These are phyloP conservation scores for Nakazawaea wickerhamii DNA, from an alignment of 805 yeast genomes.

Conservation along the genomic window DNA sequence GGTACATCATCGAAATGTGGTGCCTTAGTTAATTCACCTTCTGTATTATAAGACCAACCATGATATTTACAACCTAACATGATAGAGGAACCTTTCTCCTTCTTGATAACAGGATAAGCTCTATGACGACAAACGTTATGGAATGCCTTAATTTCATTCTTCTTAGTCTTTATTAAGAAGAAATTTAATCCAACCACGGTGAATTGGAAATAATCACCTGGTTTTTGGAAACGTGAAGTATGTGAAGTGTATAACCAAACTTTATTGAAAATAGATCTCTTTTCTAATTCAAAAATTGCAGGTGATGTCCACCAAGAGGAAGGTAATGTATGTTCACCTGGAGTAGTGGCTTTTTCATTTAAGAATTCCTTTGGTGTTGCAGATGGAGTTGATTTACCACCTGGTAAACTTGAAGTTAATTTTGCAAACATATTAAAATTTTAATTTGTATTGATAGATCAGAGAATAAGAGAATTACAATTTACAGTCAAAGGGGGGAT, in stretches of 20 bases:
- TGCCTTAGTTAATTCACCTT: slow-evolving; percentile 53
- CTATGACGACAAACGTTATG: slow-evolving; percentile 64
- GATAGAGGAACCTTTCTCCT: slow-evolving; percentile 52
- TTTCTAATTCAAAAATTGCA: slow-evolving; percentile 52
- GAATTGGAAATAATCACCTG: slow-evolving; percentile 53
- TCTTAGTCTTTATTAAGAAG: slow-evolving; percentile 48
- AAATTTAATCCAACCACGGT: slow-evolving; percentile 48
- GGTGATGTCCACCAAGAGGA: slow-evolving; percentile 65
- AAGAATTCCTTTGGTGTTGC: slow-evolving; percentile 10
- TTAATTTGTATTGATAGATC: not conserved
- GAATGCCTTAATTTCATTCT: slow-evolving; percentile 52
- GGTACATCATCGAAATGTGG: slow-evolving; percentile 57
- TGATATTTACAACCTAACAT: slow-evolving; percentile 58
- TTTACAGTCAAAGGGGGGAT: no score
- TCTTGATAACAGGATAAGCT: slow-evolving; percentile 57
- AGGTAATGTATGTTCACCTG: slow-evolving; percentile 50
- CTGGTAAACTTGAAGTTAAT: slow-evolving; percentile 6
- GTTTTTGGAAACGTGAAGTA: slow-evolving; percentile 44
- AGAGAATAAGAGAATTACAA: no score
- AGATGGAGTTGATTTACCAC: slow-evolving; percentile 7
- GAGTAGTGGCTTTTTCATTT: slow-evolving; percentile 15
- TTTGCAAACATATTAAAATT: slow-evolving; percentile 9
- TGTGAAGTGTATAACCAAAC: slow-evolving; percentile 54
- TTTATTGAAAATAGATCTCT: slow-evolving; percentile 49
- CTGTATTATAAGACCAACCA: slow-evolving; percentile 63